Conservation (phyloP, 2,329 filamentous ascomycete genomes). For the Trichoderma semiorbis region DNA sequence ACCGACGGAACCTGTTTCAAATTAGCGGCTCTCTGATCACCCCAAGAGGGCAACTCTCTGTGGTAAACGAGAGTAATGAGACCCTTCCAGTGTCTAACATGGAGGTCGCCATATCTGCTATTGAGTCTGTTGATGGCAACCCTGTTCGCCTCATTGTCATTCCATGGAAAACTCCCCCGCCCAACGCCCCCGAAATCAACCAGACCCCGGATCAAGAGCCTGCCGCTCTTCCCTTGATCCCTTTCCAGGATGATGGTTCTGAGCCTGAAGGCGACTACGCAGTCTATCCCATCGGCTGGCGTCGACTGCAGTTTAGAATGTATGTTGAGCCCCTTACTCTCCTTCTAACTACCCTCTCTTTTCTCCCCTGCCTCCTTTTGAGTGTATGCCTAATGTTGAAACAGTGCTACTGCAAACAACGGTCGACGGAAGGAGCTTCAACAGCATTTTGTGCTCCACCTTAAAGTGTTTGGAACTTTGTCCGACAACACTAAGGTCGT, state of each 20-base stretch:
- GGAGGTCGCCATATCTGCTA: conserved; percentile 86
- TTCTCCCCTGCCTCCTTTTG: neutral
- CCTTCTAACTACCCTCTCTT: neutral
- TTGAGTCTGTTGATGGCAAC: conserved; percentile 91
- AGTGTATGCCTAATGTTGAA: neutral
- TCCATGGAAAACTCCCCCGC: conserved; percentile 93
- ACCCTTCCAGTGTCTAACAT: conserved; percentile 77
- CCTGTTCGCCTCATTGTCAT: conserved; percentile 92
- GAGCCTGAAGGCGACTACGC: conserved; percentile 74
- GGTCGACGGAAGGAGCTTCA: conserved; percentile 91
- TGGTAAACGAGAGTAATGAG: conserved; percentile 80
- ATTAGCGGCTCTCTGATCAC: conserved; percentile 86
- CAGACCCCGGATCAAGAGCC: conserved; percentile 78
- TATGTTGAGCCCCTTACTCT: conserved; percentile 36
- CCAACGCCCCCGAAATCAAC: conserved; percentile 65
- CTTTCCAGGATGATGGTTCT: conserved; percentile 58
- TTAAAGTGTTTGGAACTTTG: conserved; percentile 82
- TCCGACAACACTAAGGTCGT: conserved; percentile 78
- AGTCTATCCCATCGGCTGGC: conserved; percentile 91
- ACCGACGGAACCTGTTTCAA: conserved; percentile 92
- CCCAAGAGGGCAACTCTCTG: conserved; percentile 71
- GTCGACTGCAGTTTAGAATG: conserved; percentile 86
- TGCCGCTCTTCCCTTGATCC: conserved; percentile 70
- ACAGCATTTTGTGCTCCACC: conserved; percentile 87
- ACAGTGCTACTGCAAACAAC: conserved; percentile 89